Conservation (phyloP, 208 protist species). For the Wallacemonas collosoma region DNA sequence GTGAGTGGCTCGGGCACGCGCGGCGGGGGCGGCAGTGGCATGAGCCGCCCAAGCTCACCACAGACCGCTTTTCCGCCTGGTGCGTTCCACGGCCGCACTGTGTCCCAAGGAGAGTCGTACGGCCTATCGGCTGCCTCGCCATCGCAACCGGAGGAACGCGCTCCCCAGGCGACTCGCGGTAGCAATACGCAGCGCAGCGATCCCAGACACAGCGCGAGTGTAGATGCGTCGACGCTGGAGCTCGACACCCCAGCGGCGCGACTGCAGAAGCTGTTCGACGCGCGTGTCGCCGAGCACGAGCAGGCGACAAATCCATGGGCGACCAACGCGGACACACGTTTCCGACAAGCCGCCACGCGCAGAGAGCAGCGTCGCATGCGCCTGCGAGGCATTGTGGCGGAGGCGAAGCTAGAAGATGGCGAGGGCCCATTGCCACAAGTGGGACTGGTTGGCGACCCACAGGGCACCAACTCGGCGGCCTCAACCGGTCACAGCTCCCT, state of each 20-base stretch:
- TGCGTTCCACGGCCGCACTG: constrained; percentile 7
- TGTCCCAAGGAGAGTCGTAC: not conserved
- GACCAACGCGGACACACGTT: constrained; percentile 23
- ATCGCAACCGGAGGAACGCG: not conserved
- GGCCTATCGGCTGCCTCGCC: not conserved
- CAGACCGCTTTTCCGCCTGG: constrained; percentile 5
- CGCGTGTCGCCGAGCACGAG: constrained; percentile 15
- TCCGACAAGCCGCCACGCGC: constrained; percentile 25
- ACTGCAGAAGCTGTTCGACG: constrained; percentile 15
- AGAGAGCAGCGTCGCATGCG: constrained; percentile 42
- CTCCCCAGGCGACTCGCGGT: too few species aligned
- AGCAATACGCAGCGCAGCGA: not conserved
- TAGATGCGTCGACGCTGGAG: not conserved
- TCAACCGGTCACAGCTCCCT: too few species aligned
- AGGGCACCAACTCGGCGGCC: too few species aligned
- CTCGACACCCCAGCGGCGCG: not conserved
- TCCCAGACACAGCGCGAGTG: not conserved
- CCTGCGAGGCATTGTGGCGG: constrained; percentile 32
- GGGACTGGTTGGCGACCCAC: too few species aligned
- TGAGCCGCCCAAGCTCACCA: constrained; percentile 9
- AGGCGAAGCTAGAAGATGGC: not conserved
- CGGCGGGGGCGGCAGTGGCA: not conserved
- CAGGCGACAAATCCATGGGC: constrained; percentile 14
- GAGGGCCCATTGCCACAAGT: not conserved
- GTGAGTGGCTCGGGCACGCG: not conserved